Evolutionary conservation across 1,284 basidiomycete genomes (phyloP), one percentile per base, ranked within the genome.

Genomic region (Ustilago lituana): DNA sequence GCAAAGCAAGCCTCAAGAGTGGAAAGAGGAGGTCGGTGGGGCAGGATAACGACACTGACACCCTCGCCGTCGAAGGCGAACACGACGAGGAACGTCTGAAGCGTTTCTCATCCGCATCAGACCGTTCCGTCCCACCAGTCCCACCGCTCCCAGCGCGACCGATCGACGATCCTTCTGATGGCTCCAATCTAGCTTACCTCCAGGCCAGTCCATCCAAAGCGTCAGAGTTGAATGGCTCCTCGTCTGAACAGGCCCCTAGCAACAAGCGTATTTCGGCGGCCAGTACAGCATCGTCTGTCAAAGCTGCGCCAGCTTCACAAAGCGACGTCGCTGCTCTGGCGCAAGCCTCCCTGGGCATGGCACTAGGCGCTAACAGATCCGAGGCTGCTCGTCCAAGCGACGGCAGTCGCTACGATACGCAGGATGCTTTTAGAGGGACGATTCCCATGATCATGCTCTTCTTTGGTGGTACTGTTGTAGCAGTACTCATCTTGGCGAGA

Each of bases 381-480:
- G 57, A 60, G 24, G 33, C 23, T 0, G 24, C 33, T 15, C 40
- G 32, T 8, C 51, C 53, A 4, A 11, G 26, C 4, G 32, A 10
- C 11, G 10, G 17, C 29, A 35, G 26, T 7, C 17, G 36, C 22
- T 43, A 33, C 27, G 39, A 48, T 29, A 50, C 51, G 15, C 58
- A 54, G 19, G 58, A 46, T 11, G 58, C 59, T 5, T 66, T 70
- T 36, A 60, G 55, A 31, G 63, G 61, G 10, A 70, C 73, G 15
- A 65, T 73, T 14, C 62, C 66, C 17, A 47, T 62, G 46, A 73
- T 64, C 39, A 62, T 75, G 54, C 43, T 54, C 17, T 74, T 70
- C 63, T 70, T 74, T 36, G 64, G 54, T 9, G 64, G 58, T 8
- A 77, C 74, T 15, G 39, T 67, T 19, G n/a, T 70, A 3, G 60